These are phyloP conservation scores for Zygotorulaspora florentina DNA, from an alignment of 805 yeast genomes.

Conservation along the genomic window DNA sequence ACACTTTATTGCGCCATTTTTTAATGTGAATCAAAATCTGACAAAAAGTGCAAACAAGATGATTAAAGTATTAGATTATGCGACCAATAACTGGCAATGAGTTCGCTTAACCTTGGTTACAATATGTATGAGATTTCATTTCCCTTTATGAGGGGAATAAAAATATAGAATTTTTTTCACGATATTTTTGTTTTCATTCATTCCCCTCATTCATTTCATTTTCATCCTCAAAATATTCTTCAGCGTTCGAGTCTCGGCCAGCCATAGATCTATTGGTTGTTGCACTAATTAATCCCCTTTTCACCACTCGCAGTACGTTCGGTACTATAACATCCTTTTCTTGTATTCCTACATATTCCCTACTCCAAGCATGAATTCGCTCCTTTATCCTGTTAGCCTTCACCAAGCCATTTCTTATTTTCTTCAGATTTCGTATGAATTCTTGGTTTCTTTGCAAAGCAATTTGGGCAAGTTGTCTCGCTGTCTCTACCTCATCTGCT, in stretches of 20 bases:
- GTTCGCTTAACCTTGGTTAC: neutral
- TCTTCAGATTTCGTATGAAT: constrained; percentile 72
- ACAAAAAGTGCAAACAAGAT: constrained; percentile 23
- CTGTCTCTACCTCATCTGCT: constrained; percentile 58
- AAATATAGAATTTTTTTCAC: neutral
- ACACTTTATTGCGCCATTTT: constrained; percentile 48
- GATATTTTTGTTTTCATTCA: neutral
- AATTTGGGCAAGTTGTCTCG: constrained; percentile 70
- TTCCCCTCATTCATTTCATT: constrained; percentile 11
- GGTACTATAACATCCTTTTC: constrained; percentile 43
- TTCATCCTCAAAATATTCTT: constrained; percentile 28
- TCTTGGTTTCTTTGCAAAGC: constrained; percentile 82
- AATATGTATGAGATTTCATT: neutral
- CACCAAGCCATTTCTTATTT: constrained; percentile 67
- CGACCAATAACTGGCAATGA: constrained; percentile 36
- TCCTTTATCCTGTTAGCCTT: constrained; percentile 73
- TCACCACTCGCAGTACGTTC: constrained; percentile 33
- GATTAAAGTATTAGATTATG: constrained; percentile 39
- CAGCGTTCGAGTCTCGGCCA: constrained; percentile 18
- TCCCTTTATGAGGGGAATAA: neutral
- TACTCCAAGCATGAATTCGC: constrained; percentile 75
- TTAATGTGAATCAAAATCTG: constrained; percentile 22
- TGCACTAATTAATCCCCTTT: constrained; percentile 36
- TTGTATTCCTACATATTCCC: constrained; percentile 69
- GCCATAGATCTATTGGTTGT: constrained; percentile 33